Evolutionary conservation across 2,329 filamentous ascomycete species (phyloP), one percentile per base, ranked within the genome.

Genomic region (Penicillium sp.): DNA sequence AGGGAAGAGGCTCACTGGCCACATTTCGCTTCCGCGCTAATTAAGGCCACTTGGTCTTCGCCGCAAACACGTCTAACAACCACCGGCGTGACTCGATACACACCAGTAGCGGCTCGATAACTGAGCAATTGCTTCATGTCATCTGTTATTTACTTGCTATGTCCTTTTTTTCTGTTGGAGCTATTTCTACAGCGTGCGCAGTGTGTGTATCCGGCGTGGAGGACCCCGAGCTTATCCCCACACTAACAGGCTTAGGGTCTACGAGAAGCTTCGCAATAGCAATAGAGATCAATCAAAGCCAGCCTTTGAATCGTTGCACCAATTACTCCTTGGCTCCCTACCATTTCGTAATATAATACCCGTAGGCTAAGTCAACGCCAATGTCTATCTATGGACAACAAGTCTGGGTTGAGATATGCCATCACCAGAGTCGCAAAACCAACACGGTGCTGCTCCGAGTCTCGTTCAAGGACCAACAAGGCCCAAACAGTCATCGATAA

Each of bases 401-500:
- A 41, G 45, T 52, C 55, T 37, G 28, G 1, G 20, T 23, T 40
- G 39, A 51, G 38, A 47, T 49, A 33, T 46, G 32, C 18, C 20
- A 48, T 42, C 37, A 33, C 41, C 46, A 31, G 35, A 49, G 42
- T 31, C 25, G 3, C 23, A 35, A 33, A 48, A 43, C n/a, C 25
- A 41, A 49, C 27, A 9, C 24, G 31, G 41, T 25, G 15, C 32
- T 35, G 32, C 18, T 24, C 29, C 35, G 13, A 35, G 44, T 40
- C 35, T 18, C 15, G 15, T 27, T 60, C 52, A 67, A 42, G 66
- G 61, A 4, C 68, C 71, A 49, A 82, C 77, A 44, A 81, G 67
- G 50, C 77, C 75, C 55, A 84, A 71, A 43, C 78, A 80, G 37
- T 79, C 76, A 47, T 84, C 80, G 43, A 83, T 71, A 18, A 75